Evolutionary conservation across 2,329 filamentous ascomycete species (phyloP), one percentile per base, ranked within the genome.

Genomic region (Paradendryphiella salina): DNA sequence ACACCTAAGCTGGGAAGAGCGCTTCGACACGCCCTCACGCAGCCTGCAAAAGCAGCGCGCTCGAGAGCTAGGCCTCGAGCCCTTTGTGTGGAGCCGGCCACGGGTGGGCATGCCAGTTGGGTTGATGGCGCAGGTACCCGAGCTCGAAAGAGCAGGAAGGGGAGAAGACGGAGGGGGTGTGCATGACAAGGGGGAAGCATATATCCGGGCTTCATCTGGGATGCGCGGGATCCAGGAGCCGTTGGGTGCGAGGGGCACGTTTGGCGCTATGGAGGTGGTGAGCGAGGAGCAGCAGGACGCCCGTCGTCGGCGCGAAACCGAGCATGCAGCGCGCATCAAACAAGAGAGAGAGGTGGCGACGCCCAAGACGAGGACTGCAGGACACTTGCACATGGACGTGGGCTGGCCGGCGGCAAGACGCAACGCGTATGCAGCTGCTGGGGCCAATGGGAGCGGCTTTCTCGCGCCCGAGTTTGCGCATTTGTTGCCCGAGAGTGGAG

Each of bases 1-100:
- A 0, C 60, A 70, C 2, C 59, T 75, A 0, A 42, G 66, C 3
- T 79, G 77, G 77, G 69, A 75, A 52, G 63, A 75, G 34, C 75
- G 77, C 13, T 59, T 74, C 47, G 60, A 65, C 31, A 9, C 28
- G 2, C n/a, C 51, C 10, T 50, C 62, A 26, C 50, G 46, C 5
- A 26, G 31, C 0, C 37, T 64, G 3, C 66, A 73, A 20, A 59
- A 59, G 6, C 28, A 59, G 0, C 62, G 57, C 26, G 61, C 67
- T 0, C 18, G 42, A 4, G 6, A 37, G 4, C 33, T 61, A 13
- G 6, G 35, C 29, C 38, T 59, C 28, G 66, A 69, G 52, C 70
- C 69, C 0, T 73, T 67, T 35, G 36, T 66, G 6, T 73, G 68
- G 53, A 14, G 43, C 1, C 50, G 50, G 36, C 69, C 69, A 0